A percentile compares a stretch with the other conserved stretches of the same genome.
Evolutionary conservation across 2,329 filamentous ascomycete genomes (phyloP).

Genomic region (Mycosphaerella sp.): DNA sequence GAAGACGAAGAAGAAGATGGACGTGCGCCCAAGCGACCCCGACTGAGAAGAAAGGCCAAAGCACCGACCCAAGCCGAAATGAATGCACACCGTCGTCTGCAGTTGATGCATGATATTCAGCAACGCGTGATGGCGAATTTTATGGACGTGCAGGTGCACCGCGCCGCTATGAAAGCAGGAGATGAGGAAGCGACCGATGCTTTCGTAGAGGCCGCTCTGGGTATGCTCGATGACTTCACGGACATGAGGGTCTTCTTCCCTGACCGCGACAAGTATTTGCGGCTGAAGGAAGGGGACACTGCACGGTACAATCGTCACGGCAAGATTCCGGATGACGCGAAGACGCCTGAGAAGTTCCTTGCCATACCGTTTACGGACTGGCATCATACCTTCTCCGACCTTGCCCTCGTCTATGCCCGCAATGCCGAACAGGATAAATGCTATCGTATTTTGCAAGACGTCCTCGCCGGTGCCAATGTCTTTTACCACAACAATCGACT

Average conservation of each 20-base stretch:
- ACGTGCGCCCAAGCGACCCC: slow-evolving; percentile 15
- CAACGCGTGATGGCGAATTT: slow-evolving; percentile 32
- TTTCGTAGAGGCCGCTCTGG: slow-evolving; percentile 54
- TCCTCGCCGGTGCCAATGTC: slow-evolving; percentile 67
- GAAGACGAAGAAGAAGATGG: slow-evolving; percentile 7
- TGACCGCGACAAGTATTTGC: slow-evolving; percentile 41
- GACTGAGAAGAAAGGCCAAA: slow-evolving; percentile 15
- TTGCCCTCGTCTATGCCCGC: slow-evolving; percentile 68
- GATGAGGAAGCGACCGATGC: slow-evolving; percentile 47
- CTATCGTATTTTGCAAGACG: slow-evolving; percentile 73
- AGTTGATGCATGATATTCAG: slow-evolving; percentile 19
- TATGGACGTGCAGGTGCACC: slow-evolving; percentile 34
- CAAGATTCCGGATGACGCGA: slow-evolving; percentile 32
- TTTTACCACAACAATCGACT: slow-evolving; percentile 56
- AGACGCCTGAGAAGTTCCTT: slow-evolving; percentile 54
- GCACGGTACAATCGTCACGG: slow-evolving; percentile 6
- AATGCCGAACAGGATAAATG: slow-evolving; percentile 61
- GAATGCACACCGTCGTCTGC: slow-evolving; percentile 12
- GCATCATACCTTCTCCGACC: slow-evolving; percentile 86
- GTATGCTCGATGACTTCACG: slow-evolving; percentile 55
- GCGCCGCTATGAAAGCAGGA: slow-evolving; percentile 40
- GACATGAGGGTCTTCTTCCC: slow-evolving; percentile 56
- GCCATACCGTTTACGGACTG: slow-evolving; percentile 76
- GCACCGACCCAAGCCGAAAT: slow-evolving; percentile 9
- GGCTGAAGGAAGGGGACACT: slow-evolving; percentile 39